Conservation (phyloP, 352 stramenopile genomes). For the Pythium sp. region DNA sequence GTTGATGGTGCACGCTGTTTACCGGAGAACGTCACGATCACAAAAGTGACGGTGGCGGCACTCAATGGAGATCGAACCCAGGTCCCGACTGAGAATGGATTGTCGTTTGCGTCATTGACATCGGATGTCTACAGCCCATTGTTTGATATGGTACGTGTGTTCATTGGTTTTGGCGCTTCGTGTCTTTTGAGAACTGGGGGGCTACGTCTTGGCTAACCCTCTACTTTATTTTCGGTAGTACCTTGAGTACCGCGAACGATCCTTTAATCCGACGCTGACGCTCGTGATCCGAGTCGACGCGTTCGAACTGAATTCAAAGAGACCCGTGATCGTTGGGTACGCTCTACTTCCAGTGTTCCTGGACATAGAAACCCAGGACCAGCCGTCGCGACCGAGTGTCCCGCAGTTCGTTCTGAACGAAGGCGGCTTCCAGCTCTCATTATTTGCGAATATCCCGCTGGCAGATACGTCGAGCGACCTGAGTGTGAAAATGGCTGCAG, state of each 20-base stretch:
- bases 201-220: background rate
- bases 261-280: slow-evolving; percentile 81
- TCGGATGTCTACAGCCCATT: slow-evolving; percentile 37
- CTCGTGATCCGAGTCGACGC: slow-evolving; percentile 85
- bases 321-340: slow-evolving; percentile 74
- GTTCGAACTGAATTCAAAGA: slow-evolving; percentile 50
- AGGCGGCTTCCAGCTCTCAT: slow-evolving; percentile 75
- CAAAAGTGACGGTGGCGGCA: slow-evolving; percentile 68
- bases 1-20: slow-evolving; percentile 74
- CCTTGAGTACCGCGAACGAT: slow-evolving; percentile 69
- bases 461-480: slow-evolving; percentile 31
- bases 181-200: background rate
- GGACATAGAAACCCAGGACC: slow-evolving; percentile 49
- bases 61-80: slow-evolving; percentile 51
- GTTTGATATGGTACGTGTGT: slow-evolving; percentile 50
- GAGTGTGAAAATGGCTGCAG: slow-evolving; percentile 32
- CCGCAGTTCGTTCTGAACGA: slow-evolving; percentile 61
- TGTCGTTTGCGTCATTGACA: slow-evolving; percentile 19
- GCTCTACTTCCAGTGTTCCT: slow-evolving; percentile 69
- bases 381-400: slow-evolving; percentile 46
- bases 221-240: slow-evolving; percentile 27
- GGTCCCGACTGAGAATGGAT: slow-evolving; percentile 27
- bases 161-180: background rate
- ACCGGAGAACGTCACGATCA: slow-evolving; percentile 65
- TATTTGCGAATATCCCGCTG: slow-evolving; percentile 49